Evolutionary conservation across 306 rosid species (phyloP).

Genomic region (Fragaria ananassa): DNA sequence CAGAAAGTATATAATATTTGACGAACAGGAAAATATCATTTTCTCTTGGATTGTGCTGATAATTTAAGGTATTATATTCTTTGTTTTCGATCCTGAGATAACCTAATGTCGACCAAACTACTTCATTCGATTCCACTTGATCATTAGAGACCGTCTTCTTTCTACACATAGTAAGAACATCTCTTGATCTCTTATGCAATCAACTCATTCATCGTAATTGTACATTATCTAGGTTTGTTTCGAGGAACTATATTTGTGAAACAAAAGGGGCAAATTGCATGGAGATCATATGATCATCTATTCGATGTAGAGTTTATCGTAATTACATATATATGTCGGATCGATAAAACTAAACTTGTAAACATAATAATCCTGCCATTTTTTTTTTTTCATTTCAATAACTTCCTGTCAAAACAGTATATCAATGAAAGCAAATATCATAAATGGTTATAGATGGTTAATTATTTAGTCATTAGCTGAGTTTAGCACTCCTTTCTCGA

Average conservation of each 20-base stretch:
- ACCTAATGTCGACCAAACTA: too few species aligned
- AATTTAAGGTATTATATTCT: too few species aligned
- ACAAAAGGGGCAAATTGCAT: not conserved
- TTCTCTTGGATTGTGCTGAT: not conserved
- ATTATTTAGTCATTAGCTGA: not conserved
- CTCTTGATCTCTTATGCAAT: too few species aligned
- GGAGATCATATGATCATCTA: not conserved
- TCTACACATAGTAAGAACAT: too few species aligned
- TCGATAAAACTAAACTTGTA: not conserved
- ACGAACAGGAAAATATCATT: too few species aligned
- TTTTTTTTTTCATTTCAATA: not conserved
- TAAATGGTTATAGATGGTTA: not conserved
- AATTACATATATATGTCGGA: not conserved
- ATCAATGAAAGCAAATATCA: not conserved
- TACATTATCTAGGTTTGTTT: not conserved
- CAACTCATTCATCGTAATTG: not conserved
- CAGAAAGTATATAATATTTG: too few species aligned
- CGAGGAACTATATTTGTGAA: not conserved
- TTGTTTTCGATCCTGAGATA: too few species aligned
- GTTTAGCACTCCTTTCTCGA: not conserved
- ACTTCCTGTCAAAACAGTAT: not conserved
- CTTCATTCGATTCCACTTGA: too few species aligned
- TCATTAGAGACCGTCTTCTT: too few species aligned
- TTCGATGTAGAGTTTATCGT: not conserved
- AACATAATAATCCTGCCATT: not conserved